Evolutionary conservation across 768 basidiomycete species (phyloP).

Genomic region (Kwoniella dendrophila): DNA sequence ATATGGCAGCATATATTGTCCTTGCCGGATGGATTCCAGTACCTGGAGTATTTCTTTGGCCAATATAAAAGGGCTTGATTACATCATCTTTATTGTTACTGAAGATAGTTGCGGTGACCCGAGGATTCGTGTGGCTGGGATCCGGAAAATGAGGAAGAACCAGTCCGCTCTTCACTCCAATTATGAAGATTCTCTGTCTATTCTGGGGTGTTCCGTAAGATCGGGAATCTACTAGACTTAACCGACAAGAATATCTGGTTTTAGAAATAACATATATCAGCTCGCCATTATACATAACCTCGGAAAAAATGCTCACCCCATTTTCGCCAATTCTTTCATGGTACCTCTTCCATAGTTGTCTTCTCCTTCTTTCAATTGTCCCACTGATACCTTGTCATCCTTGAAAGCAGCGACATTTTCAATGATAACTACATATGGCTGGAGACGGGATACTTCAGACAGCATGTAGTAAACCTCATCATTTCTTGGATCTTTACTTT

Average conservation of each 20-base stretch:
- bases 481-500: slow-evolving; percentile 15
- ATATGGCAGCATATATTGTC: slow-evolving; percentile 33
- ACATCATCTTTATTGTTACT: background rate
- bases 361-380: background rate
- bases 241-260: slow-evolving; percentile 29
- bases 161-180: slow-evolving; percentile 26
- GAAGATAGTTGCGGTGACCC: slow-evolving; percentile 16
- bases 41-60: slow-evolving; percentile 24
- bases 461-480: slow-evolving; percentile 29
- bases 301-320: slow-evolving; percentile 9
- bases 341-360: slow-evolving; percentile 24
- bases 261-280: slow-evolving; percentile 5
- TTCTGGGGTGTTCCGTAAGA: slow-evolving; percentile 40
- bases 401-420: slow-evolving; percentile 38
- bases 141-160: slow-evolving; percentile 28
- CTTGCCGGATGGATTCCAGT: slow-evolving; percentile 28
- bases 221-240: slow-evolving; percentile 29
- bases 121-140: slow-evolving; percentile 37
- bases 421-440: slow-evolving; percentile 29
- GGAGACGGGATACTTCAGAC: slow-evolving; percentile 23
- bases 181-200: slow-evolving; percentile 29
- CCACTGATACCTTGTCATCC: slow-evolving; percentile 11
- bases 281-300: background rate
- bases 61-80: slow-evolving; percentile 12
- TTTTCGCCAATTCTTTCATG: slow-evolving; percentile 19